Evolutionary conservation across 306 rosid genomes (phyloP).

Genomic region (Cicer judaicum): DNA sequence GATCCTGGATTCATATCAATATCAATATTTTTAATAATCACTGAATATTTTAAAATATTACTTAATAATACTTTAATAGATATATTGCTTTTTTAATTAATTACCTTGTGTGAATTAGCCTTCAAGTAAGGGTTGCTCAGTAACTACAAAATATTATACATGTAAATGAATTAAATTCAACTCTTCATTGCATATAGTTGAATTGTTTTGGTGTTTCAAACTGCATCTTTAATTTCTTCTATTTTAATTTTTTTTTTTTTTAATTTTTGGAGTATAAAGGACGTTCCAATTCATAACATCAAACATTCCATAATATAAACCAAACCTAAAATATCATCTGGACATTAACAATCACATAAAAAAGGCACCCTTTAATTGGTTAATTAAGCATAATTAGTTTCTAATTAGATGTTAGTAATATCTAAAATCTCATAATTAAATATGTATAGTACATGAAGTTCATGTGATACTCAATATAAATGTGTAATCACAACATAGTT

Average conservation of each 20-base stretch:
- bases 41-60: too few species aligned
- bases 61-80: too few species aligned
- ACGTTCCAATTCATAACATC: too few species aligned
- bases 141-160: slow-evolving; percentile 54
- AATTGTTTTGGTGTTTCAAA: neutral
- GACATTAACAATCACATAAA: too few species aligned
- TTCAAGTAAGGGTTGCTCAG: slow-evolving; percentile 82
- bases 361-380: neutral
- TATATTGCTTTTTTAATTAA: neutral
- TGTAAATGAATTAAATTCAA: slow-evolving; percentile 5
- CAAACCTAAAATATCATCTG: too few species aligned
- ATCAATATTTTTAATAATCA: slow-evolving; percentile 5
- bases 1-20: slow-evolving; percentile 50
- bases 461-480: slow-evolving; percentile 19
- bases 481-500: slow-evolving; percentile 19
- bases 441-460: slow-evolving; percentile 3
- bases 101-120: slow-evolving; percentile 71
- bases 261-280: too few species aligned
- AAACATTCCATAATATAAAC: too few species aligned
- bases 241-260: too few species aligned
- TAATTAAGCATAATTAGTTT: neutral
- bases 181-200: slow-evolving; percentile 6
- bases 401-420: slow-evolving; percentile 1
- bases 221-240: neutral
- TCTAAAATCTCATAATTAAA: neutral